phyloP scores from a whole-genome alignment of 306 rosid genomes.

The Quercus cerris region DNA sequence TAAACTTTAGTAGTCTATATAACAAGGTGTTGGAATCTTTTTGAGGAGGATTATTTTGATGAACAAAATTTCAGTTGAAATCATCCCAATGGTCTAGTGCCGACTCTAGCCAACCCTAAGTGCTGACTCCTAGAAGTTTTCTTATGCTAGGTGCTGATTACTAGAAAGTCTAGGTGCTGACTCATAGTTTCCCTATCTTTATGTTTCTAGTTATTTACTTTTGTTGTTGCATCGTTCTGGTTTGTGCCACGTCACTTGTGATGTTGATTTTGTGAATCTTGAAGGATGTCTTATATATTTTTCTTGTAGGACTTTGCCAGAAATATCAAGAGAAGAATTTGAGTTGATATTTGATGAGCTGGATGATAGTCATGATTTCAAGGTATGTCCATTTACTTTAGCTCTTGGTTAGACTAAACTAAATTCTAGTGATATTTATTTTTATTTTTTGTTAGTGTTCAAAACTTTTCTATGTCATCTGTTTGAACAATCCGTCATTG shows the following conservation, averaged over 20 bases:
- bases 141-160: no score
- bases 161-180: no score
- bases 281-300: conserved; percentile 19
- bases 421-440: neutral
- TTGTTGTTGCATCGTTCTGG: no score
- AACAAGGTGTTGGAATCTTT: no score
- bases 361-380: conserved; percentile 78
- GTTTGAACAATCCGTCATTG: neutral
- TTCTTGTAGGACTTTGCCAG: conserved; percentile 72
- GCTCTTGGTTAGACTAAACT: neutral
- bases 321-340: conserved; percentile 76
- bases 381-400: conserved; percentile 41
- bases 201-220: no score
- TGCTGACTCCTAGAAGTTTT: no score
- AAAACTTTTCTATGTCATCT: neutral
- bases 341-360: conserved; percentile 86
- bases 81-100: no score
- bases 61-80: no score
- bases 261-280: conserved; percentile 17
- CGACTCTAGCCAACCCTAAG: no score
- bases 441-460: neutral
- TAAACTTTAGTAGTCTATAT: no score
- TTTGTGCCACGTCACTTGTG: neutral
- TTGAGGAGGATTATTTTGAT: no score
- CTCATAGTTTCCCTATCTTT: no score